Evolutionary conservation across 805 yeast genomes (phyloP).

Genomic region (Metschnikowia amazonensis): DNA sequence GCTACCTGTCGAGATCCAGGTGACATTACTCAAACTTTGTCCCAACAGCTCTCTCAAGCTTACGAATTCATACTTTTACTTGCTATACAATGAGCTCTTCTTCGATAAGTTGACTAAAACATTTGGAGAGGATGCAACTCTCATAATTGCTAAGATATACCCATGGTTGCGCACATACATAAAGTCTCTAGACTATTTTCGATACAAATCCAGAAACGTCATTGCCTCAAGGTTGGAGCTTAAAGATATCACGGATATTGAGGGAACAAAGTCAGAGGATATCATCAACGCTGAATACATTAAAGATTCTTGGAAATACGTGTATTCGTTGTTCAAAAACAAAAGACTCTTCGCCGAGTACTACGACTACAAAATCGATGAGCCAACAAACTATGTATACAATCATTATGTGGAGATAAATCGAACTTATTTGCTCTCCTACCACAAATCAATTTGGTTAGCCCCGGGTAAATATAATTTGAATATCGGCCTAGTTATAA

Average conservation of each 20-base stretch:
- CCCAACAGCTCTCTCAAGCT: conserved; percentile 34
- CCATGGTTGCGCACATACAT: conserved; percentile 39
- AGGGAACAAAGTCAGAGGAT: neutral
- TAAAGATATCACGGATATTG: conserved; percentile 16
- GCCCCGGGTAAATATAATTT: conserved; percentile 49
- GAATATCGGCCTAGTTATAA: conserved; percentile 50
- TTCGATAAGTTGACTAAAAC: conserved; percentile 34
- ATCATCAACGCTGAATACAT: conserved; percentile 23
- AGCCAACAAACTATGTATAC: conserved; percentile 43
- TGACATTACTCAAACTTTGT: conserved; percentile 27
- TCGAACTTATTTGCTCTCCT: conserved; percentile 47
- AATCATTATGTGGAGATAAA: conserved; percentile 47
- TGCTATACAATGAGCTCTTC: conserved; percentile 48
- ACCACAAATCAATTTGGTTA: conserved; percentile 42
- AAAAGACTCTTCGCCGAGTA: conserved; percentile 51
- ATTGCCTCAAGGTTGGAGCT: conserved; percentile 28
- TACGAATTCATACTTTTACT: conserved; percentile 42
- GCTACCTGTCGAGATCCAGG: conserved; percentile 45
- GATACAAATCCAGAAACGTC: conserved; percentile 25
- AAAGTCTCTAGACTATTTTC: conserved; percentile 35
- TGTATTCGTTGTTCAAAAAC: conserved; percentile 48
- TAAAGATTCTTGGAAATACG: conserved; percentile 53
- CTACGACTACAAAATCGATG: conserved; percentile 42
- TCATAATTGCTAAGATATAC: conserved; percentile 31
- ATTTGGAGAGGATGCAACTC: conserved; percentile 36